Evolutionary conservation across 225 moss, liverwort and hornwort species (phyloP).

Genomic region (Straminergon stramineum): DNA sequence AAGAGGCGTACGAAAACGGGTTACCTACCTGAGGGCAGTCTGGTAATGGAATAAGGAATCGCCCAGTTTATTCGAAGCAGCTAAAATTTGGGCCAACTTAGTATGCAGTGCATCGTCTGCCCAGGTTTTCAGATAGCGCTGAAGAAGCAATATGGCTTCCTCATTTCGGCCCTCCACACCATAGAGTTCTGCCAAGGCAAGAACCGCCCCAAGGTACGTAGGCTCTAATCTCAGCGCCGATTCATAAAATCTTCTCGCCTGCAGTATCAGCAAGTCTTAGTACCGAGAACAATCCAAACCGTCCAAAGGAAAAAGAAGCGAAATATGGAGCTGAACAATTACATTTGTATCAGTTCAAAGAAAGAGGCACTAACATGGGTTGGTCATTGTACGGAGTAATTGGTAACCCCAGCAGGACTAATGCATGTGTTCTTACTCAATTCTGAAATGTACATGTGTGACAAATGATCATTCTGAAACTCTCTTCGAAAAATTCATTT

Average conservation of each 20-base stretch:
- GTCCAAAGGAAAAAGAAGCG: background rate
- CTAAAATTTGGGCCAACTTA: constrained; percentile 79
- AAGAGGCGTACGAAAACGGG: background rate
- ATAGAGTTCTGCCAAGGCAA: constrained; percentile 80
- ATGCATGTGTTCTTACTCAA: background rate
- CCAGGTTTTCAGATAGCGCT: constrained; percentile 78
- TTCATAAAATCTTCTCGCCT: constrained; percentile 95
- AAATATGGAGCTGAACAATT: background rate
- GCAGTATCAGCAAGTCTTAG: background rate
- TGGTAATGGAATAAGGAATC: constrained; percentile 90
- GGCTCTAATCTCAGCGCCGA: constrained; percentile 87
- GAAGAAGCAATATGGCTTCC: constrained; percentile 62
- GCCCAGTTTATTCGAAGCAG: constrained; percentile 61
- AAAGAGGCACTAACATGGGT: background rate
- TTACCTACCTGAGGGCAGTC: constrained; percentile 68
- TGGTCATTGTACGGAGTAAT: background rate
- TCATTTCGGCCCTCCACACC: constrained; percentile 68
- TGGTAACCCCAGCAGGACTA: background rate
- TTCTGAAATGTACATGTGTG: background rate
- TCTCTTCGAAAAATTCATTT: background rate
- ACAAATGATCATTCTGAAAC: background rate
- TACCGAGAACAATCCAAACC: background rate
- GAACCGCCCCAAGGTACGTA: constrained; percentile 74
- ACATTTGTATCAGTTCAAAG: background rate
- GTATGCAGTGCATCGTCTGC: constrained; percentile 87